These are phyloP conservation scores for Saccharomyces hybrid DNA, from an alignment of 1,139 yeast genomes.

Conservation along the genomic window DNA sequence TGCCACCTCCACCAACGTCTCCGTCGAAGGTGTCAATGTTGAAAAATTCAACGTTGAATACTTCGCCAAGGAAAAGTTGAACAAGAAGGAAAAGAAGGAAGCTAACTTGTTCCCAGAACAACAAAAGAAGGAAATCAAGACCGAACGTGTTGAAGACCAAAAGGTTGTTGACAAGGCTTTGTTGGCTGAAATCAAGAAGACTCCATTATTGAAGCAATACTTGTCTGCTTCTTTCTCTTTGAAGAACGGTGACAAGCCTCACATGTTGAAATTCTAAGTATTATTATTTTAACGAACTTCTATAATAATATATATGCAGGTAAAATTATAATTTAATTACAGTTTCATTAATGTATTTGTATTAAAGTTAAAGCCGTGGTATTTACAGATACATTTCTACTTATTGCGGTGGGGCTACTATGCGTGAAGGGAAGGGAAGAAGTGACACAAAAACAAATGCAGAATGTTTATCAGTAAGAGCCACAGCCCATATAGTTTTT, in stretches of 20 bases:
- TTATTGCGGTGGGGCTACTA: not conserved
- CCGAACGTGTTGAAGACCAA: constrained; percentile 98
- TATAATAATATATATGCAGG: constrained; percentile 1
- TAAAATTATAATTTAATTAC: not conserved
- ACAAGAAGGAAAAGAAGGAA: constrained; percentile 77
- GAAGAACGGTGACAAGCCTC: constrained; percentile 99
- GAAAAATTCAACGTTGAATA: constrained; percentile 91
- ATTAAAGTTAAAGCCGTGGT: not conserved
- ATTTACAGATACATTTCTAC: too few relatives aligned
- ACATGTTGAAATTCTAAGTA: constrained; percentile 88
- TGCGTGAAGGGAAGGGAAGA: not conserved
- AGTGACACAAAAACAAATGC: not conserved
- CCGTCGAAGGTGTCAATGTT: constrained; percentile 73
- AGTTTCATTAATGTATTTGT: not conserved
- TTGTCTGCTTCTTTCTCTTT: constrained; percentile 94
- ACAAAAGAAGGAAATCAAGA: constrained; percentile 71
- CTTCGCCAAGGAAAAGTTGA: constrained; percentile 92
- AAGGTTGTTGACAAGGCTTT: constrained; percentile 92
- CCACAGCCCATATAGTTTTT: too few relatives aligned
- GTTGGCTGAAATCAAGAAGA: constrained; percentile 90
- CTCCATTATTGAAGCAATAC: constrained; percentile 97
- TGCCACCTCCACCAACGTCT: constrained; percentile 93
- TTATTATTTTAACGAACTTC: not conserved
- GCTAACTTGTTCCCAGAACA: constrained; percentile 91
- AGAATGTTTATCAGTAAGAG: too few relatives aligned